Evolutionary conservation across 257 asterid species (phyloP), one percentile per base, ranked within the genome.

Genomic region (Ilex asprella): DNA sequence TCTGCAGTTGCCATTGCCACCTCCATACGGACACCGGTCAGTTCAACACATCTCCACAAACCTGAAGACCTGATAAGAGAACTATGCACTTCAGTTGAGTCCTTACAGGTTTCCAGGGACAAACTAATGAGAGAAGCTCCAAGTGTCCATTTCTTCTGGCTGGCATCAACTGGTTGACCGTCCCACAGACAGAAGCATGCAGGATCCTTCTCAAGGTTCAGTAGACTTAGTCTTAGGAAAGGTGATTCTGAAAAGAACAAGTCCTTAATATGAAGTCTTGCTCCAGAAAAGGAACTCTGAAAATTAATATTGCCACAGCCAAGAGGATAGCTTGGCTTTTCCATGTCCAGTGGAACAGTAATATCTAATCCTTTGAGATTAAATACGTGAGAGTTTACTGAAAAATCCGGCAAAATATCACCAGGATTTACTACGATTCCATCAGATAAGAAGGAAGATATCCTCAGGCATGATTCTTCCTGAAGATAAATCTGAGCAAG

Each of bases 1-100:
- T 93, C 99, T 52, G 95, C 88, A 73, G 99, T 87, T 78, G 80
- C 95, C 96, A 93, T 89, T n/a, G 97, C 97, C 70, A 85, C 78
- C 73, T 93, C 95, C 78, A 89, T 68, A 78, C 88, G 72, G 62
- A 77, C 39, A 39, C 74, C 97, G 76, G 85, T 87, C 66, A 93
- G 65, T 77, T 93, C 97, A 68, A 93, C 82, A 63, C 96, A 89
- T 74, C 73, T 86, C 96, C 96, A 89, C 63, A 74, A 77, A 77
- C 76, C 78, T 56, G 86, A 70, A 72, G 78, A 70, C 58, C 58
- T 66, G 63, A 57, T 56, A 56, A 53, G 55, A 59, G 90, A 75
- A 72, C 60, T 69, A 56, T 63, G 75, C 64, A 46, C 68, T 64
- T 67, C 72, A 49, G 29, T 67, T 47, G 78, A 55, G 65, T 69